These are phyloP conservation scores for Spergularia bocconei DNA, from an alignment of 148 eudicot genomes.

Conservation along the genomic window DNA sequence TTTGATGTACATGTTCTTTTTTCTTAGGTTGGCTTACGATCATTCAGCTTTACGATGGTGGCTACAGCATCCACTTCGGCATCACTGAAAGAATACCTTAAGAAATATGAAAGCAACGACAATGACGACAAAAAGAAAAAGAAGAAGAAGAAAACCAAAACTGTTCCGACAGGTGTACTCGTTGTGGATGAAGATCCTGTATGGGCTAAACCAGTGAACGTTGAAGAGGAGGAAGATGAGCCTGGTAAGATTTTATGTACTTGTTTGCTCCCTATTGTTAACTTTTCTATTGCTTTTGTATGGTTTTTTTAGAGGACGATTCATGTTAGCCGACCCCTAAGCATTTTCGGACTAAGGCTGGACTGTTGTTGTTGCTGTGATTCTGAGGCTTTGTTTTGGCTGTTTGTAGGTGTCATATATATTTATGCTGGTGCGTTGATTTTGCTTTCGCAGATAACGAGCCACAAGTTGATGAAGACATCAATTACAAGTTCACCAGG, in stretches of 20 bases:
- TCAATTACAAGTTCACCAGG: constrained; percentile 78
- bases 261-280: no score
- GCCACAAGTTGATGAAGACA: constrained; percentile 86
- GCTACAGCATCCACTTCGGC: constrained; percentile 28
- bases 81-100: constrained; percentile 74
- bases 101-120: constrained; percentile 55
- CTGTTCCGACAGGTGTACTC: constrained; percentile 51
- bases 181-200: constrained; percentile 93
- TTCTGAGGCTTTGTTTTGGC: not conserved
- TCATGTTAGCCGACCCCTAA: no score
- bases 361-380: not conserved
- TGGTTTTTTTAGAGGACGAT: no score
- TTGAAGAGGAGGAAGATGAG: constrained; percentile 67
- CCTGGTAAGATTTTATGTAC: constrained; percentile 42
- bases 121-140: constrained; percentile 56
- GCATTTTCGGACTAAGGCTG: no score
- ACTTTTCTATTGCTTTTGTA: no score
- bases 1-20: not conserved
- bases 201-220: constrained; percentile 75
- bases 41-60: constrained; percentile 6
- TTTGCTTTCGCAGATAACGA: constrained; percentile 47
- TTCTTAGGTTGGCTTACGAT: not conserved
- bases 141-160: constrained; percentile 47
- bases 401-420: constrained; percentile 11
- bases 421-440: not conserved